Evolutionary conservation across 768 basidiomycete species (phyloP), one percentile per base, ranked within the genome.

Genomic region (Hirschioporus abietinus): DNA sequence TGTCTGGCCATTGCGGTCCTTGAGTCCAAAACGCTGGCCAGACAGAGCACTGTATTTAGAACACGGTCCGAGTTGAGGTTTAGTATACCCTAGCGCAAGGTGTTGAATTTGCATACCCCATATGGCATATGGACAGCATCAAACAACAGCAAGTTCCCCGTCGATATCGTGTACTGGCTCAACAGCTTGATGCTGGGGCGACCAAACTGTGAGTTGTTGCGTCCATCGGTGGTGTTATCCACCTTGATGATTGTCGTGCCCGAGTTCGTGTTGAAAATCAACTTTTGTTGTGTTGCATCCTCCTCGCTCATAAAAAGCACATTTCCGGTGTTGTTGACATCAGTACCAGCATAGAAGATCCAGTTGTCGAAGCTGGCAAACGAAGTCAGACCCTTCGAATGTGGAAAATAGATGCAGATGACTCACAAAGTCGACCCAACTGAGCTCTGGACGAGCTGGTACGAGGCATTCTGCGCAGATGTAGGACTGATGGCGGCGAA

Each of bases 301-400:
- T 71, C 66, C 12, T 74, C 74, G 0, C 82, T 52, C 42, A 52
- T 52, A 10, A 52, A 52, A 12, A 52, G 42, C 6, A 52, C 42
- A 15, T 52, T 52, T 52, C 42, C 42, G 42, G 42, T 52, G 20
- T 52, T 52, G 12, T 52, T 52, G 42, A 52, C 42, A 52, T 52
- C 42, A 15, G 42, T 52, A 20, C 42, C 42, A 61, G 83, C 78
- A 68, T 85, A 90, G 72, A 86, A 89, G 24, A 78, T 76, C 89
- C 89, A 91, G 15, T 80, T 82, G 65, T 90, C 77, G 69, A 90
- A 91, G 74, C 42, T 52, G 20, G 4, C 20, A 15, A 52, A 15
- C 1, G 42, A 52, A 52, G 42, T 52, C 42, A 20, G 42, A 10
- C 20, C 42, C 20, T 52, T 20, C 12, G 12, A 5, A 20, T 15